Evolutionary conservation across 495 filamentous ascomycete genomes (phyloP).

Genomic region (Delitschia confertaspora): DNA sequence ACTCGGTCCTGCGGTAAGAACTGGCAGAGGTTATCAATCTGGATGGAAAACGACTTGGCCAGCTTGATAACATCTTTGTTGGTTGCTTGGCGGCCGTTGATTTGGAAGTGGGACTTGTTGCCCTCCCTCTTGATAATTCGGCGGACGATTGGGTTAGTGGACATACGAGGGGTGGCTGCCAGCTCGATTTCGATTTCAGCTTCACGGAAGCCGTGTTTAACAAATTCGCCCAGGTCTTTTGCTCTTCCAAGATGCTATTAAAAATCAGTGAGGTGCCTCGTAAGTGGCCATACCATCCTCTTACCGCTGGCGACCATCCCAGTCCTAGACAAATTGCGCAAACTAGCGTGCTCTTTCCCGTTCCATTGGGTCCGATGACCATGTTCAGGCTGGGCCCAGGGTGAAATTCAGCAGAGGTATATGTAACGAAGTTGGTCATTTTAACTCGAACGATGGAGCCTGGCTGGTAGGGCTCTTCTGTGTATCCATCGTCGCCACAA

Average conservation of each 20-base stretch:
- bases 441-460: slow-evolving; percentile 86
- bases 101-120: slow-evolving; percentile 63
- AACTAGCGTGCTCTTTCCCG: slow-evolving; percentile 94
- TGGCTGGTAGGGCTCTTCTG: slow-evolving; percentile 46
- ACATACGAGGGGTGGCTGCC: slow-evolving; percentile 42
- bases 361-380: slow-evolving; percentile 97
- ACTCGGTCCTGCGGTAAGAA: slow-evolving; percentile 97
- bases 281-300: slow-evolving; percentile 20
- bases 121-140: slow-evolving; percentile 71
- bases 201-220: slow-evolving; percentile 75
- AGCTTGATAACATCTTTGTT: slow-evolving; percentile 55
- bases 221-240: slow-evolving; percentile 76
- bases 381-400: slow-evolving; percentile 93
- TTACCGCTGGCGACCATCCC: slow-evolving; percentile 64
- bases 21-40: slow-evolving; percentile 96
- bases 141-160: slow-evolving; percentile 60
- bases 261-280: slow-evolving; percentile 1
- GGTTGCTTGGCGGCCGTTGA: slow-evolving; percentile 54
- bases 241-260: slow-evolving; percentile 71
- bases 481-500: slow-evolving; percentile 13
- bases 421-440: slow-evolving; percentile 90
- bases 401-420: slow-evolving; percentile 77
- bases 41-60: slow-evolving; percentile 64
- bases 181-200: slow-evolving; percentile 88
- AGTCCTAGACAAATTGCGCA: slow-evolving; percentile 94